Evolutionary conservation across 2,329 filamentous ascomycete species (phyloP), one percentile per base, ranked within the genome.

Genomic region (Thermothelomyces thermophilus): DNA sequence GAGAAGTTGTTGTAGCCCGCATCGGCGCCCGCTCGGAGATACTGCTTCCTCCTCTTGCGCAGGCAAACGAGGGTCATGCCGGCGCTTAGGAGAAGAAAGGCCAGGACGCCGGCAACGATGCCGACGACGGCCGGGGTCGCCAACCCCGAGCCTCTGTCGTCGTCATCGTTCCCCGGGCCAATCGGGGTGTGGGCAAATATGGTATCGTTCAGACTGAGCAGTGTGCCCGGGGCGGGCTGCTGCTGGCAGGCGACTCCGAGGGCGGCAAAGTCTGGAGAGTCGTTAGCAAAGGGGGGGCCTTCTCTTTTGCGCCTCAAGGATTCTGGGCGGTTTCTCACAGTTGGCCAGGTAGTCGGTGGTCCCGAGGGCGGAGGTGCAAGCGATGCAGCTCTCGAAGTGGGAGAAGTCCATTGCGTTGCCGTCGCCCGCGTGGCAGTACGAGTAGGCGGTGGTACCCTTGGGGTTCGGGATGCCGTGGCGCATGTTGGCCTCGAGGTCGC

Each of bases 171-270:
- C 5, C 60, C 54, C 0, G 72, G 66, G 39, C 52, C 60, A 37
- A 73, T 64, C 4, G 46, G 41, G 0, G 51, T 48, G 1, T 48
- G 20, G 13, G 62, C 50, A 39, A 66, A 66, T 35, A 67, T 33
- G 17, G 57, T 61, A 26, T 53, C 64, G 48, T 59, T 66, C 35
- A 67, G 52, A 13, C 62, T 59, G 28, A 67, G 52, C 5, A 56
- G 33, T 35, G 56, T 43, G 28, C 56, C 56, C 0, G 66, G 52
- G 0, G 64, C 52, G 0, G 75, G 74, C 28, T 69, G 66, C 53
- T 79, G 74, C 31, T 66, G 61, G 55, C 77, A 80, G 40, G 72
- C 76, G 3, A 75, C 74, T 55, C 73, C 66, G 3, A 80, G 66
- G 8, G 76, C 75, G 4, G 75, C 61, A 42, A 80, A 65, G 53